Evolutionary conservation across 2,329 filamentous ascomycete species (phyloP).

Genomic region (Aspergillus tamarii): DNA sequence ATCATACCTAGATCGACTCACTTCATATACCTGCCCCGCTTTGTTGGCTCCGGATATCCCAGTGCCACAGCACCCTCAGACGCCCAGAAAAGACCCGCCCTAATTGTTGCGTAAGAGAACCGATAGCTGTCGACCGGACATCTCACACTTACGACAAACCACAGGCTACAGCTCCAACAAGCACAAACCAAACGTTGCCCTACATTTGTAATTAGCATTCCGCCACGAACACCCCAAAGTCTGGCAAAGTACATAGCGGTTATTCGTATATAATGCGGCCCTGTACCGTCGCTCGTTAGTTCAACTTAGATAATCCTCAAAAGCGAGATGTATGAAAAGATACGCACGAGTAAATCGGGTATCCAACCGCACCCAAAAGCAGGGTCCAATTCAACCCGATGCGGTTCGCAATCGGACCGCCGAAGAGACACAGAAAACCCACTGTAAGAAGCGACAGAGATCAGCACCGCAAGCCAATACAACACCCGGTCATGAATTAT

Average conservation of each 20-base stretch:
- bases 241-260: conserved; percentile 29
- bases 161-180: conserved; percentile 53
- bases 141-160: conserved; percentile 43
- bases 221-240: no score
- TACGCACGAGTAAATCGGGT: conserved; percentile 48
- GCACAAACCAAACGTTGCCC: conserved; percentile 57
- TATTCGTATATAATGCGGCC: conserved; percentile 51
- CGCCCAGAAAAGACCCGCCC: conserved; percentile 56
- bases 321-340: neutral
- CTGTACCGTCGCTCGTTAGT: conserved; percentile 10
- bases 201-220: conserved; percentile 18
- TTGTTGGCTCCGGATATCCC: conserved; percentile 52
- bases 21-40: conserved; percentile 53
- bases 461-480: conserved; percentile 2
- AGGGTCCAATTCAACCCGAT: conserved; percentile 54
- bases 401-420: conserved; percentile 53
- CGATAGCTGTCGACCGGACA: neutral
- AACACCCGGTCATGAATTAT: neutral
- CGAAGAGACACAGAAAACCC: conserved; percentile 49
- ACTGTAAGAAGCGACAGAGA: conserved; percentile 35
- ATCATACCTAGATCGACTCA: conserved; percentile 6
- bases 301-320: neutral
- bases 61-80: conserved; percentile 55
- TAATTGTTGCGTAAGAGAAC: conserved; percentile 1
- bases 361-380: conserved; percentile 48